Percentiles rank a stretch among this genome's conserved stretches.
Evolutionary conservation across 2,329 filamentous ascomycete genomes (phyloP).

Genomic region (Trichoderma sp.): DNA sequence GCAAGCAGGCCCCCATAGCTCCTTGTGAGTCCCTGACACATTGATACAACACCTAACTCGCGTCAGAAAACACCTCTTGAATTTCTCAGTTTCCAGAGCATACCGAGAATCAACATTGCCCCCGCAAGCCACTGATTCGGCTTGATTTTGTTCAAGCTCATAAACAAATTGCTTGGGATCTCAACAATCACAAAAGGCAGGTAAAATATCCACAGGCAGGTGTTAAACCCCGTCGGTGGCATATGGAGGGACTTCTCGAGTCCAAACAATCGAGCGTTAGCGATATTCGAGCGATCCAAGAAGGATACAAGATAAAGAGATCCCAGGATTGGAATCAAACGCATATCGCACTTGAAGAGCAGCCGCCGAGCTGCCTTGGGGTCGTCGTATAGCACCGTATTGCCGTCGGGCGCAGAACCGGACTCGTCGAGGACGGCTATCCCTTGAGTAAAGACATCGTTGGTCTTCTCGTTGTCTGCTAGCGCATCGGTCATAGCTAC

Average conservation of each 20-base stretch:
- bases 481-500: background rate
- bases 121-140: constrained; percentile 9
- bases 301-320: constrained; percentile 60
- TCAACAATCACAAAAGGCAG: constrained; percentile 7
- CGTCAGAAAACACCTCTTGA: background rate
- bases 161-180: constrained; percentile 16
- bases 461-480: background rate
- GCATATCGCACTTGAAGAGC: constrained; percentile 31
- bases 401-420: background rate
- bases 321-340: constrained; percentile 56
- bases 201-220: constrained; percentile 17
- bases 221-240: constrained; percentile 3
- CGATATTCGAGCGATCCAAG: constrained; percentile 57
- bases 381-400: background rate
- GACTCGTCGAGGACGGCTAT: background rate
- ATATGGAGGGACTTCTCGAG: constrained; percentile 1
- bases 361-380: constrained; percentile 2
- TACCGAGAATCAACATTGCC: constrained; percentile 10
- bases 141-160: constrained; percentile 12
- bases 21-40: constrained; percentile 10
- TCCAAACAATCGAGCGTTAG: constrained; percentile 20
- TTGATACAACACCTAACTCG: background rate
- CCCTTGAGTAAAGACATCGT: background rate
- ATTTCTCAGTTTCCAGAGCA: background rate
- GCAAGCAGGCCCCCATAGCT: constrained; percentile 5